Evolutionary conservation across 2,329 filamentous ascomycete genomes (phyloP), one percentile per base, ranked within the genome.

Genomic region (Ophiostoma novo-ulmi): DNA sequence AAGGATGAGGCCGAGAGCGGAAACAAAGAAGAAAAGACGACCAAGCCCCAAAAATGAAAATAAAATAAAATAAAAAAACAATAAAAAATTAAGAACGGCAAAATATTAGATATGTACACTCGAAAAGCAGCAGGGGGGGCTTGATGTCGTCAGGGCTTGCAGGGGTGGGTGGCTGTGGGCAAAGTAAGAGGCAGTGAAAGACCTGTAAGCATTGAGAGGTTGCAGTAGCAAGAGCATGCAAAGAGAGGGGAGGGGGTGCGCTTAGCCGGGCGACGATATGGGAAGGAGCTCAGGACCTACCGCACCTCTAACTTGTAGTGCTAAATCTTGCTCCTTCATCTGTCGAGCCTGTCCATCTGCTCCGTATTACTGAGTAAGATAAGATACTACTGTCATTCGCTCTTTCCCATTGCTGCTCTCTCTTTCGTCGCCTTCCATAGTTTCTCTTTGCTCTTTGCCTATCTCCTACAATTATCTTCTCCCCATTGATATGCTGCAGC

Each of bases 161-260:
- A 64, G 61, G 61, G 61, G 35, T 36, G n/a, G n/a, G 20, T 66
- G 61, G 41, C 69, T 66, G 69, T 61, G 36, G 48, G 52, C n/a
- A 48, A 36, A 48, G 55, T 17, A 48, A 20, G 44, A 48, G 3
- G 44, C 17, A 48, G 38, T 26, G 55, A 22, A 39, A 69, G 55
- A 69, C 4, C 26, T 48, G 68, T 35, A 14, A 26, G 52, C 39
- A 13, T 11, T 8, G 5, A 58, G 52, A 55, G 48, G 48, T 55
- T 22, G 48, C 48, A 55, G 35, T 63, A 63, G 58, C 58, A 63
- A 55, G 48, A 55, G 58, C 58, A 63, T 17, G 58, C 58, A 63
- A 63, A 31, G 38, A 38, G 61, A 64, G 61, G 61, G 61, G 61
- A 38, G 31, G 61, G 61, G 61, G 61, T 36, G 35, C 35, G 17